Evolutionary conservation across 2,329 filamentous ascomycete genomes (phyloP).

Genomic region (Trichoderma sp.): DNA sequence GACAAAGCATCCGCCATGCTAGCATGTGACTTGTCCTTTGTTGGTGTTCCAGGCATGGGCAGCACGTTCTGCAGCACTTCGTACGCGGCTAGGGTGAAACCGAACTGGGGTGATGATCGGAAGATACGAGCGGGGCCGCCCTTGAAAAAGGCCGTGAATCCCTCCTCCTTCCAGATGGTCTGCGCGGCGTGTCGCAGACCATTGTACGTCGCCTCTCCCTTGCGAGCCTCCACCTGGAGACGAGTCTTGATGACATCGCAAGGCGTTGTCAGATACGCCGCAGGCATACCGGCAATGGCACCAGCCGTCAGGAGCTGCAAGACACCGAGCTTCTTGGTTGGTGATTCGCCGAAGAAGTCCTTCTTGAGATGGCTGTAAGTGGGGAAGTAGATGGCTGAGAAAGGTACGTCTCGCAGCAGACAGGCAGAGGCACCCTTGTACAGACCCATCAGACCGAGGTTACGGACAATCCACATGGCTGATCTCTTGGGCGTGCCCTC

Average conservation of each 20-base stretch:
- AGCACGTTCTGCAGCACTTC: constrained; percentile 82
- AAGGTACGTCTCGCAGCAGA: constrained; percentile 92
- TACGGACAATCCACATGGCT: constrained; percentile 96
- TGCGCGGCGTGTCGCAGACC: constrained; percentile 81
- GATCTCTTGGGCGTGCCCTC: constrained; percentile 83
- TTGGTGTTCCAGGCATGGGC: constrained; percentile 66
- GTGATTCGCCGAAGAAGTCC: constrained; percentile 88
- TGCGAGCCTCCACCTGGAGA: constrained; percentile 94
- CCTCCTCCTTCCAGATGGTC: constrained; percentile 87
- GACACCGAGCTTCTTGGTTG: constrained; percentile 83
- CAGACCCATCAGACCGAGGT: constrained; percentile 88
- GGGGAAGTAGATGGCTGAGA: constrained; percentile 98
- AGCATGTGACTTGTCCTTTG: constrained; percentile 54
- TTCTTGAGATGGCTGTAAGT: constrained; percentile 93
- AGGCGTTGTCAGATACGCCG: constrained; percentile 92
- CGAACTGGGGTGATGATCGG: constrained; percentile 94
- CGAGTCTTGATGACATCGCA: constrained; percentile 99
- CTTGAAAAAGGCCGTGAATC: constrained; percentile 97
- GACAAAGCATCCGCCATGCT: constrained; percentile 66
- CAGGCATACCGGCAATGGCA: constrained; percentile 90
- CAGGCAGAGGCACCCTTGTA: constrained; percentile 98
- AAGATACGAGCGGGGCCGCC: constrained; percentile 93
- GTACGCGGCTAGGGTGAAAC: constrained; percentile 94
- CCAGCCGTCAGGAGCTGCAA: constrained; percentile 90
- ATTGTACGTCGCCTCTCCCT: constrained; percentile 87